Evolutionary conservation across 345 rosid species (phyloP).

Genomic region (Psidium guajava): DNA sequence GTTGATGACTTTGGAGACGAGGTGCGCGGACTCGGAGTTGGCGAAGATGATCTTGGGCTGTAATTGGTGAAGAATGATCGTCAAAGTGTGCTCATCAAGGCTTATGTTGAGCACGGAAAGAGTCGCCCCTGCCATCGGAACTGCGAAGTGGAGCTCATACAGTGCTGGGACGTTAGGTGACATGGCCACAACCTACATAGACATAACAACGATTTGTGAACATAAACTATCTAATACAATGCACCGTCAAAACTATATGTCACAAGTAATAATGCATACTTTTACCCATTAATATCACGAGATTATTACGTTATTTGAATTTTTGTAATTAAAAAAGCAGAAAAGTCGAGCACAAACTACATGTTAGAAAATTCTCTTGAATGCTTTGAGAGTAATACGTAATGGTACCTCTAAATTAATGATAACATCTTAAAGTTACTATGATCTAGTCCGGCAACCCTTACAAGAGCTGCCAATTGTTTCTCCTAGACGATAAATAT

Average conservation of each 20-base stretch:
- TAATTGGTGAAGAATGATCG: slow-evolving; percentile 10
- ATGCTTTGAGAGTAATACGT: background rate
- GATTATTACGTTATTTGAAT: background rate
- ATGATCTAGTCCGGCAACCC: too few species aligned
- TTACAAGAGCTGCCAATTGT: too few species aligned
- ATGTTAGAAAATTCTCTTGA: background rate
- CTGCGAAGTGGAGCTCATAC: slow-evolving; percentile 46
- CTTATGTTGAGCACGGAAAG: slow-evolving; percentile 27
- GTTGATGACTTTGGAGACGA: slow-evolving; percentile 7
- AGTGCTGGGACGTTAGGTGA: slow-evolving; percentile 56
- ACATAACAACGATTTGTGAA: background rate
- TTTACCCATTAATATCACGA: background rate
- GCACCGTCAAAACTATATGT: background rate
- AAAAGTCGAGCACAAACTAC: background rate
- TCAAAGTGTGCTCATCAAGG: slow-evolving; percentile 22
- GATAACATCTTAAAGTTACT: too few species aligned
- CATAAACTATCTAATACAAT: background rate
- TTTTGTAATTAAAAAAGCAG: background rate
- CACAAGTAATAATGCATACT: background rate
- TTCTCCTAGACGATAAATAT: background rate
- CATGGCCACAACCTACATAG: slow-evolving; percentile 35
- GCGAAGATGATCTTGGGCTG: slow-evolving; percentile 32
- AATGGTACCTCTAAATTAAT: background rate
- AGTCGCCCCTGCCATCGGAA: slow-evolving; percentile 54
- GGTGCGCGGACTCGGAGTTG: slow-evolving; percentile 13